Evolutionary conservation across 495 filamentous ascomycete species (phyloP).

Genomic region (Podospora pseudocomata): DNA sequence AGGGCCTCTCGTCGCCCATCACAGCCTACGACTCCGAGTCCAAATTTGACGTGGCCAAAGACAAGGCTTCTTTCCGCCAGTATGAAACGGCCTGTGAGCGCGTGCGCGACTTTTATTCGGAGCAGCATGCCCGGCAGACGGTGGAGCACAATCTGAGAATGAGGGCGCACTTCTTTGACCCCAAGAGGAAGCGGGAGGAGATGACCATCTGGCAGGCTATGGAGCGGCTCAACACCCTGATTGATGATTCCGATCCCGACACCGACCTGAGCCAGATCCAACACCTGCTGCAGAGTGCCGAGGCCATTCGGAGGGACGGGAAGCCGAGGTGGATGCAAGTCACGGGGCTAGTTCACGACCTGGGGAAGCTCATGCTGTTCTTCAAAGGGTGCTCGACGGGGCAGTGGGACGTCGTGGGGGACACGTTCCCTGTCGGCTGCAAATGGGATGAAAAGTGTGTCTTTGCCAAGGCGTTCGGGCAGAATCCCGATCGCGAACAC

Average conservation of each 20-base stretch:
- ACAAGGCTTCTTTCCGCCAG: conserved; percentile 77
- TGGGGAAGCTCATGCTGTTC: conserved; percentile 77
- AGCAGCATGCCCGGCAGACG: conserved; percentile 81
- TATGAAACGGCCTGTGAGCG: conserved; percentile 75
- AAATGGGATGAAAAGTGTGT: conserved; percentile 73
- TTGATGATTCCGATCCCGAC: conserved; percentile 87
- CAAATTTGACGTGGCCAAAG: conserved; percentile 69
- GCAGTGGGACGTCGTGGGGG: conserved; percentile 91
- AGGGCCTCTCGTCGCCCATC: conserved; percentile 42
- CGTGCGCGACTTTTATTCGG: conserved; percentile 77
- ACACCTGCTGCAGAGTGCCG: conserved; percentile 79
- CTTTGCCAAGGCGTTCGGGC: conserved; percentile 68
- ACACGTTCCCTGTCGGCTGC: conserved; percentile 90
- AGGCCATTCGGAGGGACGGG: conserved; percentile 81
- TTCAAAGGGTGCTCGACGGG: conserved; percentile 79
- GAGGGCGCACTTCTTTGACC: conserved; percentile 64
- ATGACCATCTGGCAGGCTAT: conserved; percentile 89
- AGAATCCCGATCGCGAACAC: conserved; percentile 66
- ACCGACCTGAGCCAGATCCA: conserved; percentile 80
- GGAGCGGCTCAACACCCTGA: conserved; percentile 81
- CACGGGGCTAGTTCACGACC: conserved; percentile 82
- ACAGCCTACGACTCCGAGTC: conserved; percentile 59
- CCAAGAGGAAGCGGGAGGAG: conserved; percentile 55
- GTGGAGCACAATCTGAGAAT: conserved; percentile 78
- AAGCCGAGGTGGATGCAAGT: conserved; percentile 94